Evolutionary conservation across 2,329 filamentous ascomycete species (phyloP).

Genomic region (Exserohilum rostratum): DNA sequence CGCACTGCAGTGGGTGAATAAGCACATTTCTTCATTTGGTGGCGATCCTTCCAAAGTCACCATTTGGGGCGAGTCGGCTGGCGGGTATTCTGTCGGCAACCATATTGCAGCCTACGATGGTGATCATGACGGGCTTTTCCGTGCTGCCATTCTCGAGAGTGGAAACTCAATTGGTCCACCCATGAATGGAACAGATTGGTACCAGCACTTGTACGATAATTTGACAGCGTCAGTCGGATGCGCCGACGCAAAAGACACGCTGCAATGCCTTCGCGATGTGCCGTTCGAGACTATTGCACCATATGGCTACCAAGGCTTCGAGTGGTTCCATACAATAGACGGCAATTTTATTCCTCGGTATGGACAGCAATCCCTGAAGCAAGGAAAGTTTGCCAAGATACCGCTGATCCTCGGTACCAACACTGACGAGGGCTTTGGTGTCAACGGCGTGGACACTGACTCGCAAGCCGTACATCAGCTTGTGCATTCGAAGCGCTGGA

Average conservation of each 20-base stretch:
- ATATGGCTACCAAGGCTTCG: constrained; percentile 34
- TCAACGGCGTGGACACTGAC: constrained; percentile 56
- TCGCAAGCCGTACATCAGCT: constrained; percentile 39
- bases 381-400: constrained; percentile 66
- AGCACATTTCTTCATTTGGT: constrained; percentile 59
- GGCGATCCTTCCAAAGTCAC: constrained; percentile 65
- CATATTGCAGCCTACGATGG: constrained; percentile 50
- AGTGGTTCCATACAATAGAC: constrained; percentile 43
- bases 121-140: constrained; percentile 47
- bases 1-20: constrained; percentile 65
- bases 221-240: constrained; percentile 36
- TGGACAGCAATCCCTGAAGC: constrained; percentile 41
- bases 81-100: constrained; percentile 61
- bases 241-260: constrained; percentile 23
- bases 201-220: constrained; percentile 41
- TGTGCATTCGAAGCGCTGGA: constrained; percentile 43
- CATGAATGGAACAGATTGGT: constrained; percentile 41
- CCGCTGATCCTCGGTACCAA: constrained; percentile 68
- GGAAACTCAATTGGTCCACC: constrained; percentile 40
- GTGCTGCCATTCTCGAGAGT: constrained; percentile 51
- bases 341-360: constrained; percentile 30
- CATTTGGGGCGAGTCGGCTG: constrained; percentile 66
- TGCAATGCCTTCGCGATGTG: constrained; percentile 35
- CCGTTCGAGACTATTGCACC: constrained; percentile 36
- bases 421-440: constrained; percentile 68